phyloP scores from a whole-genome alignment of 257 asterid genomes.

The Thymus quinquecostatus region DNA sequence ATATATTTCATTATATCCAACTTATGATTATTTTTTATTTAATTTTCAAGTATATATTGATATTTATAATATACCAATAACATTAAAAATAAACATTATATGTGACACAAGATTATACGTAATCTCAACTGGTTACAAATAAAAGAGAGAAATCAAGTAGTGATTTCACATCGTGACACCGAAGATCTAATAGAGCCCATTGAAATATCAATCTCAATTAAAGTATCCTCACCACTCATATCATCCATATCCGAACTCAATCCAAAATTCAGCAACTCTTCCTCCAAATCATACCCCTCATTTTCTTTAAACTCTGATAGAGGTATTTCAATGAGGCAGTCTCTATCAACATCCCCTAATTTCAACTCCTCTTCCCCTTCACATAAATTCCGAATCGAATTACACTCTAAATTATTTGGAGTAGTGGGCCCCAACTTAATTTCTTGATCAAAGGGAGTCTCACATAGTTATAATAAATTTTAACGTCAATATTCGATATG shows the following conservation, averaged over 20 bases:
- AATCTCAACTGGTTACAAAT: no score
- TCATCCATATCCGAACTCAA: constrained; percentile 16
- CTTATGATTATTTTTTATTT: no score
- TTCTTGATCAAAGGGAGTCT: no score
- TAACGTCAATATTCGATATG: no score
- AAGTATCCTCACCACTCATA: constrained; percentile 26
- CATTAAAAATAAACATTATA: no score
- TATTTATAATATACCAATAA: no score
- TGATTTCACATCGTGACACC: background rate
- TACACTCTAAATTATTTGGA: background rate
- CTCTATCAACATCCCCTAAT: constrained; percentile 18
- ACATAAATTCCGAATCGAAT: background rate
- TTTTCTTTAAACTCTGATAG: background rate
- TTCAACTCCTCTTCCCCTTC: background rate
- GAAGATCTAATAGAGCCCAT: constrained; percentile 30
- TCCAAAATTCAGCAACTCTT: background rate
- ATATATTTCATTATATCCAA: no score
- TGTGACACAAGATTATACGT: no score
- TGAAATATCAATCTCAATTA: constrained; percentile 41
- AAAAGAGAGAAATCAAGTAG: background rate
- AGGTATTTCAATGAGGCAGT: constrained; percentile 35
- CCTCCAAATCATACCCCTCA: background rate
- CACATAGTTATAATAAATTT: no score
- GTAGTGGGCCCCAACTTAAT: no score
- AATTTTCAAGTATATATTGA: no score